Evolutionary conservation across 352 stramenopile genomes (phyloP).

Genomic region (Sclerospora graminicola): DNA sequence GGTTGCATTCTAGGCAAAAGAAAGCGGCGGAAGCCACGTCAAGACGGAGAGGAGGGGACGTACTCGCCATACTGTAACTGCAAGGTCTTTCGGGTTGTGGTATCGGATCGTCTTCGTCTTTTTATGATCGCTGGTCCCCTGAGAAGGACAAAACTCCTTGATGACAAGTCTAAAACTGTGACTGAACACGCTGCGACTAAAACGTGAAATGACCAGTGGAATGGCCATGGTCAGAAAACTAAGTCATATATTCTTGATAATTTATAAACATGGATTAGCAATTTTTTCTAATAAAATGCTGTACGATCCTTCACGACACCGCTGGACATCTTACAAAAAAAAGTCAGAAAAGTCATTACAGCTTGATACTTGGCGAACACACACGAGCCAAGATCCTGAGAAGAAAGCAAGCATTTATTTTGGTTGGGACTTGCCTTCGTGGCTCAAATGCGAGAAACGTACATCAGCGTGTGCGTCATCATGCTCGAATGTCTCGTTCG

Average conservation of each 20-base stretch:
- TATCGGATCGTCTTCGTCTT: background rate
- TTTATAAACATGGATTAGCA: too few relatives aligned
- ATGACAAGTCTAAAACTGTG: background rate
- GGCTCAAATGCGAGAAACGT: conserved; percentile 53
- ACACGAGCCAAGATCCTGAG: conserved; percentile 39
- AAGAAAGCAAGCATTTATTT: conserved; percentile 34
- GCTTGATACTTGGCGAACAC: conserved; percentile 26
- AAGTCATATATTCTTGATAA: too few relatives aligned
- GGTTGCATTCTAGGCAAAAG: conserved; percentile 51
- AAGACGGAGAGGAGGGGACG: background rate
- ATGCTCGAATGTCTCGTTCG: background rate
- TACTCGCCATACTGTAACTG: background rate
- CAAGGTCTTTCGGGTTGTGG: background rate
- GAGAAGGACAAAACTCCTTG: background rate
- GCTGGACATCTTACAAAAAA: conserved; percentile 29
- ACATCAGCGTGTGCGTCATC: conserved; percentile 25
- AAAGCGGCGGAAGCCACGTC: conserved; percentile 28
- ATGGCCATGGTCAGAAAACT: too few relatives aligned
- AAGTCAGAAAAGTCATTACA: conserved; percentile 53
- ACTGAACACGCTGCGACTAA: background rate
- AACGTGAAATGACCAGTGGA: too few relatives aligned
- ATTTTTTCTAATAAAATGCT: too few relatives aligned
- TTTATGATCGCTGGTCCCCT: background rate
- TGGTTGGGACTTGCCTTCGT: conserved; percentile 51
- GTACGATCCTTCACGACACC: too few relatives aligned